phyloP scores from a whole-genome alignment of 495 filamentous ascomycete genomes.

The Bacidia rubella region DNA sequence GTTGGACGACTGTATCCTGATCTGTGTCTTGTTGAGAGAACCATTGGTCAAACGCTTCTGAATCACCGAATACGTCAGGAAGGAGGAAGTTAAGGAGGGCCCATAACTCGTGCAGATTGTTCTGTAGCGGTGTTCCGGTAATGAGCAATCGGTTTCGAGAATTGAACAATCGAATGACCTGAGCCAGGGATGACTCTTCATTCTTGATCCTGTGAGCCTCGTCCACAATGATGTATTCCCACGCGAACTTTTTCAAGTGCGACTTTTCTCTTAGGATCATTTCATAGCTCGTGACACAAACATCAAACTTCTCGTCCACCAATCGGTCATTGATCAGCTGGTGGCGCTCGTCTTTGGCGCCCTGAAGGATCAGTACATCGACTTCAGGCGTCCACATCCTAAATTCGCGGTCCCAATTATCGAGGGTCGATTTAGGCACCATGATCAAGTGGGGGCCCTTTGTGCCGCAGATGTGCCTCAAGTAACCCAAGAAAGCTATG shows the following conservation, averaged over 20 bases:
- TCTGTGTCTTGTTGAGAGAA: constrained; percentile 80
- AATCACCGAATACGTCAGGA: constrained; percentile 94
- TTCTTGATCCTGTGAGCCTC: constrained; percentile 99
- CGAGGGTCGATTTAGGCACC: constrained; percentile 93
- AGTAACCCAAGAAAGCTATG: constrained; percentile 80
- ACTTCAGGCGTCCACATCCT: constrained; percentile 89
- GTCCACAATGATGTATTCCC: constrained; percentile 99
- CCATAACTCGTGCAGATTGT: constrained; percentile 99
- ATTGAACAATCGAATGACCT: constrained; percentile 94
- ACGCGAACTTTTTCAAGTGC: constrained; percentile 92
- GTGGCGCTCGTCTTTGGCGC: constrained; percentile 85
- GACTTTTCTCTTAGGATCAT: constrained; percentile 94
- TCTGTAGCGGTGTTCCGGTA: constrained; percentile 93
- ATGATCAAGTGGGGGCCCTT: constrained; percentile 86
- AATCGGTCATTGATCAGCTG: constrained; percentile 82
- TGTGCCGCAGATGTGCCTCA: constrained; percentile 77
- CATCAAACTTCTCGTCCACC: constrained; percentile 82
- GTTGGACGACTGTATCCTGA: constrained; percentile 92
- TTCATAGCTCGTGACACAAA: constrained; percentile 91
- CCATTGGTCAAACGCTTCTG: constrained; percentile 98
- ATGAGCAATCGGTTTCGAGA: constrained; percentile 92
- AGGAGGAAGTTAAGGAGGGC: constrained; percentile 92
- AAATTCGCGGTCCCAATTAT: constrained; percentile 98
- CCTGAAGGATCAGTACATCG: constrained; percentile 86
- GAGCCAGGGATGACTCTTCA: constrained; percentile 90